Evolutionary conservation across 805 yeast species (phyloP).

Genomic region (Candida nemodendra): DNA sequence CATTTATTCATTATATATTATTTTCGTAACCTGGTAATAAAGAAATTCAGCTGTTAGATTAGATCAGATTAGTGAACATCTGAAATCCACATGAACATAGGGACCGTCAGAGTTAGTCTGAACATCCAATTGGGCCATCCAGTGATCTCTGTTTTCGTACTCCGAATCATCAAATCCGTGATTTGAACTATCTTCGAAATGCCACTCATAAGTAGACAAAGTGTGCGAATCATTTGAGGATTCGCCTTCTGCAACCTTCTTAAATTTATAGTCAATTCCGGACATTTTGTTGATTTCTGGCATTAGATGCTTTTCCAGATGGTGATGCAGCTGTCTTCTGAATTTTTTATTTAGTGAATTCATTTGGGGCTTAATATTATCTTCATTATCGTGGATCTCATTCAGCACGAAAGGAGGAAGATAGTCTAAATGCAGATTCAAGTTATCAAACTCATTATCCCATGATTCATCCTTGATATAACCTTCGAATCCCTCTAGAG

Average conservation of each 20-base stretch:
- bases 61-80: conserved; percentile 18
- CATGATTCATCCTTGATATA: conserved; percentile 70
- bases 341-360: conserved; percentile 71
- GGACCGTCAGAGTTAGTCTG: conserved; percentile 68
- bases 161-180: conserved; percentile 52
- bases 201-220: conserved; percentile 57
- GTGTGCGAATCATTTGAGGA: conserved; percentile 41
- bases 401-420: conserved; percentile 72
- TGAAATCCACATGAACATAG: conserved; percentile 62
- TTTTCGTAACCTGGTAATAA: background rate
- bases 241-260: conserved; percentile 48
- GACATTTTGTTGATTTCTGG: conserved; percentile 61
- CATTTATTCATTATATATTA: conserved; percentile 2
- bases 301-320: conserved; percentile 66
- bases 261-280: conserved; percentile 45
- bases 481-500: conserved; percentile 57
- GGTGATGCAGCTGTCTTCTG: conserved; percentile 72
- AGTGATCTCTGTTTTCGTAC: conserved; percentile 51
- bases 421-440: conserved; percentile 65
- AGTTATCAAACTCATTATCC: conserved; percentile 70
- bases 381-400: conserved; percentile 66
- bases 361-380: conserved; percentile 68
- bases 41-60: too few relatives aligned
- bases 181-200: conserved; percentile 54
- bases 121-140: conserved; percentile 63